Evolutionary conservation across 2,329 filamentous ascomycete genomes (phyloP), one percentile per base, ranked within the genome.

Genomic region (Pseudopyrenochaeta lycopersici): DNA sequence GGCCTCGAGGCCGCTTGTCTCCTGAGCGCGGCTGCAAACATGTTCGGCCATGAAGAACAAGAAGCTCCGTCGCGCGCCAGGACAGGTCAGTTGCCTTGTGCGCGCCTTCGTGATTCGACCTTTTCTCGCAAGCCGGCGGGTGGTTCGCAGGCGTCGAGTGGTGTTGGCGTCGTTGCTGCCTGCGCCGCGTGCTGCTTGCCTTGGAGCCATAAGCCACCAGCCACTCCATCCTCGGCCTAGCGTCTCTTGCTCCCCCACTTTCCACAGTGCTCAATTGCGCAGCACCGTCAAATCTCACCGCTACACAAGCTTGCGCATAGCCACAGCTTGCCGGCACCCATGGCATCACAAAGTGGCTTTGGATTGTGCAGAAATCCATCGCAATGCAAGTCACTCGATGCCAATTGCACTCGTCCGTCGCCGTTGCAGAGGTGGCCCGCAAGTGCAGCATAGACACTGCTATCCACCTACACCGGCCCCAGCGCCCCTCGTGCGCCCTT

Each of bases 221-320:
- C 65, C 65, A 68, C 60, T 42, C 56, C 51, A 38, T 14, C 21
- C 46, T 12, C 15, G 56, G 55, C 27, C 42, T 62, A 62, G 59
- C 40, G 31, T 20, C 9, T 5, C 10, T n/a, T 7, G 35, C 46
- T 33, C 49, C 52, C 56, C 60, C 54, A 46, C 50, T 32, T 42
- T 48, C 20, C 42, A 32, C 21, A 4, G 21, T 54, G 42, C 54
- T 49, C 59, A 52, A 48, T 46, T 63, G 61, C 66, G 64, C 65
- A 68, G 62, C 58, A 53, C 49, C 32, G 29, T 49, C 17, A 36
- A 39, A 38, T 53, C 59, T 66, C 67, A 68, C 67, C 66, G 67
- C 56, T 57, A 44, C 47, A 51, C 58, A 48, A 31, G 35, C 17
- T 33, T 36, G 35, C 39, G 64, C 67, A 70, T 62, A 66, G 64